Conservation (phyloP, 305 asterid genomes). For the Caryopteris hybrid region DNA sequence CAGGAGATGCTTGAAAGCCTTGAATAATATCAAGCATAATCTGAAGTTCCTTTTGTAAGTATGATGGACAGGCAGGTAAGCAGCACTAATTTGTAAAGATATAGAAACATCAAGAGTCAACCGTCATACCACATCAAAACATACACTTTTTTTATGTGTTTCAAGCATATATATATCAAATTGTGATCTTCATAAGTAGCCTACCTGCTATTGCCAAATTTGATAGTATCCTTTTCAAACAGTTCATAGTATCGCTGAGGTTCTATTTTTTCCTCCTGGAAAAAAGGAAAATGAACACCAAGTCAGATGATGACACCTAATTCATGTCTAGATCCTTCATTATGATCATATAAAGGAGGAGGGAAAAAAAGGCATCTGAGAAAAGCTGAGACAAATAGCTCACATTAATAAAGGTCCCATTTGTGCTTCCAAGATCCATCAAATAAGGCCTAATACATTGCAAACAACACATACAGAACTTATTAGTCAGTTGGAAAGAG, state of each 20-base stretch:
- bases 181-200: background rate
- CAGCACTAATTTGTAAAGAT: background rate
- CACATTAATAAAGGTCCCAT: slow-evolving; percentile 85
- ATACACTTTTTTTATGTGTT: slow-evolving; percentile 12
- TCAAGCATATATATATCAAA: slow-evolving; percentile 14
- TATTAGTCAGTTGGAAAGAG: slow-evolving; percentile 9
- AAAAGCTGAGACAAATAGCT: slow-evolving; percentile 21
- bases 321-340: background rate
- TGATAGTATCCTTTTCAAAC: slow-evolving; percentile 78
- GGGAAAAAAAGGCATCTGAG: background rate
- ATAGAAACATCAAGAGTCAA: background rate
- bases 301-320: background rate
- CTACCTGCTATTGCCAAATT: slow-evolving; percentile 97
- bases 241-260: slow-evolving; percentile 84
- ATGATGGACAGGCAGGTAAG: background rate
- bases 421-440: slow-evolving; percentile 99
- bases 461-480: slow-evolving; percentile 12
- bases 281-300: slow-evolving; percentile 13
- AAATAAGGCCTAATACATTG: slow-evolving; percentile 65
- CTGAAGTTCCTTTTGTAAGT: background rate
- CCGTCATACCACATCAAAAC: background rate
- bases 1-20: background rate
- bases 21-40: background rate
- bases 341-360: slow-evolving; percentile 6
- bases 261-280: slow-evolving; percentile 68